Conservation (phyloP, 2,329 filamentous ascomycete species). For the Magnaporthales sp. region DNA sequence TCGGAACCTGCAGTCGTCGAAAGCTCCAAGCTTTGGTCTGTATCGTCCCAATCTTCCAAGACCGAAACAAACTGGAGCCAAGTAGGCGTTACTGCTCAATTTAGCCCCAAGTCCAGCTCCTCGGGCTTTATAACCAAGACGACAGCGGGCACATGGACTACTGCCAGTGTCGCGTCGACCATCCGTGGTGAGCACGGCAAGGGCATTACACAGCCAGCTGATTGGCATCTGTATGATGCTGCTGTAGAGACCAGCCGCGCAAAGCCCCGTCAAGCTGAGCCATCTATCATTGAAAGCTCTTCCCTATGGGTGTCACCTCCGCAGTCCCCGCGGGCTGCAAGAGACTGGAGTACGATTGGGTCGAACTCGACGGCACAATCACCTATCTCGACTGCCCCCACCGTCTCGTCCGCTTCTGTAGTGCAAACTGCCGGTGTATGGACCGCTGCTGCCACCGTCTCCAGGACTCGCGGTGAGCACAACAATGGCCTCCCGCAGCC, state of each 20-base stretch:
- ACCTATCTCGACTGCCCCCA: slow-evolving; percentile 4
- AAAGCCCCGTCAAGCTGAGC: slow-evolving; percentile 18
- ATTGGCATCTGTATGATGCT: slow-evolving; percentile 26
- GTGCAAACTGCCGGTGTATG: not conserved
- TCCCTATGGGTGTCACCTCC: slow-evolving; percentile 7
- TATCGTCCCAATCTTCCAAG: not conserved
- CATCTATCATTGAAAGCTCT: slow-evolving; percentile 19
- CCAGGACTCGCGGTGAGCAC: slow-evolving; percentile 4
- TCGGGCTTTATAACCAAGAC: slow-evolving; percentile 17
- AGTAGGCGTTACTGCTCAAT: slow-evolving; percentile 24
- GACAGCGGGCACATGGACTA: slow-evolving; percentile 1
- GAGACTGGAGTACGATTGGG: not conserved
- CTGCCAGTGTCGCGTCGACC: not conserved
- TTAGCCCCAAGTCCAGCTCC: slow-evolving; percentile 19
- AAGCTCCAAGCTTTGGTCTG: slow-evolving; percentile 9
- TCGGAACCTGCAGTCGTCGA: slow-evolving; percentile 21
- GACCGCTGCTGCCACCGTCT: not conserved
- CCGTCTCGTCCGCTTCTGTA: not conserved
- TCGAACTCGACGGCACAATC: slow-evolving; percentile 4
- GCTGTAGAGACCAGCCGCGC: slow-evolving; percentile 18
- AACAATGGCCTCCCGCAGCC: slow-evolving; percentile 25
- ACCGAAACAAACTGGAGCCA: slow-evolving; percentile 2
- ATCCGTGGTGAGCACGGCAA: not conserved
- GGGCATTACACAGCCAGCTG: slow-evolving; percentile 24
- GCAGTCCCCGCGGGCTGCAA: not conserved